Evolutionary conservation across 345 rosid genomes (phyloP).

Genomic region (Populus simonii): DNA sequence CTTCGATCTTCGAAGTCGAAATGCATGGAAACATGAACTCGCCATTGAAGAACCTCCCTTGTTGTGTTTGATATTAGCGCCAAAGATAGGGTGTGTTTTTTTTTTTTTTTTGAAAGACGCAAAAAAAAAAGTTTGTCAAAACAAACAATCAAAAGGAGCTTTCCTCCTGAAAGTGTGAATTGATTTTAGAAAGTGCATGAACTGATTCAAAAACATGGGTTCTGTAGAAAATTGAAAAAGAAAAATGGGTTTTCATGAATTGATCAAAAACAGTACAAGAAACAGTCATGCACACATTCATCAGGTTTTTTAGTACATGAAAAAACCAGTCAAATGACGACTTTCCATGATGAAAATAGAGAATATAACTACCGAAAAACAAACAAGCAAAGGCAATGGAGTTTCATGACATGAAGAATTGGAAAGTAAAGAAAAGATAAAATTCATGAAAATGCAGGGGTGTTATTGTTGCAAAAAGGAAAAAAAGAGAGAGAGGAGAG

Average conservation of each 20-base stretch:
- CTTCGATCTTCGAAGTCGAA: slow-evolving; percentile 57
- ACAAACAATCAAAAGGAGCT: slow-evolving; percentile 44
- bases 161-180: slow-evolving; percentile 90
- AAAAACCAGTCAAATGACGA: slow-evolving; percentile 4
- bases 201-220: slow-evolving; percentile 92
- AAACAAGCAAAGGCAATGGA: not conserved
- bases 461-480: slow-evolving; percentile 19
- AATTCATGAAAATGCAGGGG: slow-evolving; percentile 15
- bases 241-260: slow-evolving; percentile 54
- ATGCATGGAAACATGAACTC: slow-evolving; percentile 66
- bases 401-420: slow-evolving; percentile 11
- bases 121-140: slow-evolving; percentile 6
- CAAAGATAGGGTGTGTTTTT: no score
- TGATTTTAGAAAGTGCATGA: slow-evolving; percentile 94
- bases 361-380: slow-evolving; percentile 4
- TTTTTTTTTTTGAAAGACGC: not conserved
- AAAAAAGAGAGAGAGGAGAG: slow-evolving; percentile 6
- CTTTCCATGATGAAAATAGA: slow-evolving; percentile 9
- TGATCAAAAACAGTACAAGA: not conserved
- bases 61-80: not conserved
- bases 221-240: slow-evolving; percentile 32
- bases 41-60: slow-evolving; percentile 41
- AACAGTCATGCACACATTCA: slow-evolving; percentile 11
- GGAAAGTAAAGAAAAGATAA: slow-evolving; percentile 10
- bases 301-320: not conserved